Base-by-base conservation (phyloP, 805 yeast species). In the Candida piceae region DNA sequence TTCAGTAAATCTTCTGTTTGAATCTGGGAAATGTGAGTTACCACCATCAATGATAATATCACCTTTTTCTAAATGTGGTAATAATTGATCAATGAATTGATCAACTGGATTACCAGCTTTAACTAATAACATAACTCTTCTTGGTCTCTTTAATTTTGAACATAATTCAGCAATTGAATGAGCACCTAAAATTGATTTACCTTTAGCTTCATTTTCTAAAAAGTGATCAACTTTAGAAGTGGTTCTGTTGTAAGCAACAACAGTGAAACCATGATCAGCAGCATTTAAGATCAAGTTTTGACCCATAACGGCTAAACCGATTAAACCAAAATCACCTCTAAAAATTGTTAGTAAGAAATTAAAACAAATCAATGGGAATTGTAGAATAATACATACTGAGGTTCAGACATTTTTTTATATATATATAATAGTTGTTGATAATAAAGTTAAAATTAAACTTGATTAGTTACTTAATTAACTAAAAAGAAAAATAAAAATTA, bases 261-360 rank as follows among this genome's bases (percentile, higher is more conserved):
- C 97, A 50, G 96, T 87, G 76, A 78, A 90, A 42, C 97, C 97
- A 73, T 90, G 95, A 76, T 90, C 98, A 54, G 98, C 98, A 60
- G 94, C 95, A 70, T 90, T 90, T 53, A 90, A 77, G 65, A 90
- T 87, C 77, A 90, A 74, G 79, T 90, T 90, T 76, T 85, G 95
- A 70, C 98, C 98, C 98, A 90, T 90, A 54, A 90, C 98, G 83
- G 98, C 98, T 78, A 90, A 78, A 66, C 98, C 98, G 62, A 93
- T 89, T 66, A 90, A 85, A 69, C 97, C 98, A 67, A 90, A 80
- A 81, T 90, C 98, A 76, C 90, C 93, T 64, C 85, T 79, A 26
- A 20, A 16, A 31, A 18, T 18, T 7, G 21, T 25, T 17, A 33
- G 18, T 28, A 7, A 12, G 19, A 35, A 24, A 25, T 16, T 21